Percentiles rank a stretch among this genome's conserved stretches.
These are phyloP conservation scores for Fusarium heterosporum DNA, from an alignment of 2,329 filamentous ascomycete species.

Conservation along the genomic window DNA sequence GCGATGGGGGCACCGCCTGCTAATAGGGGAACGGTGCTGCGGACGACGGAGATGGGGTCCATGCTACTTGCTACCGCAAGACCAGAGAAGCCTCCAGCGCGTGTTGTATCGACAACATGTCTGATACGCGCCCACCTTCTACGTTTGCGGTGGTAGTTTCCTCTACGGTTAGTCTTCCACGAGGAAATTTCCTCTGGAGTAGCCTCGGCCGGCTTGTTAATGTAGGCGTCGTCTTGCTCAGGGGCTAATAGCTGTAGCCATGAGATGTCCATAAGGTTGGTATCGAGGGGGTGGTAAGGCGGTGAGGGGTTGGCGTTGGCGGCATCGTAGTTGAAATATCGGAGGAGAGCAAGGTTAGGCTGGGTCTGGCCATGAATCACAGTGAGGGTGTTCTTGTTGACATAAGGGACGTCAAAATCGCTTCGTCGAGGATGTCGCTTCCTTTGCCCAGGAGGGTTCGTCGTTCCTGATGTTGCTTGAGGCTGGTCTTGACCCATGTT, in stretches of 20 bases:
- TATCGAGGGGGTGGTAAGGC: conserved; percentile 81
- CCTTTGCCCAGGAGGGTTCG: conserved; percentile 29
- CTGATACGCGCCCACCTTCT: conserved; percentile 81
- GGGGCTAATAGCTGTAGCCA: conserved; percentile 93
- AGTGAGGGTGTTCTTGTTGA: conserved; percentile 80
- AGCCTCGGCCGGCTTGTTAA: conserved; percentile 70
- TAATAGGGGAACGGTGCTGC: conserved; percentile 81
- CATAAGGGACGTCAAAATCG: conserved; percentile 74
- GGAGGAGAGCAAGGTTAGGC: conserved; percentile 86
- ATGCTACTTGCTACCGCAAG: conserved; percentile 85
- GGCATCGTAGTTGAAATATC: conserved; percentile 88
- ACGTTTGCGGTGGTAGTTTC: conserved; percentile 89
- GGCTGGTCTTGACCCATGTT: conserved; percentile 17
- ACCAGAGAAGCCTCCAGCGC: conserved; percentile 82
- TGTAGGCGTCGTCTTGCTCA: conserved; percentile 78
- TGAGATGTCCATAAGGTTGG: conserved; percentile 83
- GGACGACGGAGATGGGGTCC: conserved; percentile 81
- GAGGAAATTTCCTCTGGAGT: conserved; percentile 70
- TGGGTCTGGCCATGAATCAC: conserved; percentile 85
- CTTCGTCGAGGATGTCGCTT: conserved; percentile 51
- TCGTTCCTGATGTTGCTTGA: conserved; percentile 17
- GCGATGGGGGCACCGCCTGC: conserved; percentile 86
- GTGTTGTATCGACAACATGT: conserved; percentile 78
- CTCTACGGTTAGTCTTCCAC: conserved; percentile 85
- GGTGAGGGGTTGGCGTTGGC: conserved; percentile 68